Conservation (phyloP, 202 grass and related monocot genomes). For the Schoenoplectus tabernaemontani region DNA sequence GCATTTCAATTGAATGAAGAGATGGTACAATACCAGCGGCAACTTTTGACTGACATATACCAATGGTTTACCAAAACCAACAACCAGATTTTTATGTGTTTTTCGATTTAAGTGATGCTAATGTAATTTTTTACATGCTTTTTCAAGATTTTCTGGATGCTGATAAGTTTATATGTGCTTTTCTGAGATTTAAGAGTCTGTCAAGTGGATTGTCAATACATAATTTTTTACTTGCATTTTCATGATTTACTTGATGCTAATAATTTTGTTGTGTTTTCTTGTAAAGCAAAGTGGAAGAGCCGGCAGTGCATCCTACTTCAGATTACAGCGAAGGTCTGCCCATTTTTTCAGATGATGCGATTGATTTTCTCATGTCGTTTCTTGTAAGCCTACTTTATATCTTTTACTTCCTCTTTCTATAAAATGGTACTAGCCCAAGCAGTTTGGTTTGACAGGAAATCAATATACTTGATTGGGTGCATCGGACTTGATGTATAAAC, state of each 20-base stretch:
- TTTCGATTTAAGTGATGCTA: too few species aligned
- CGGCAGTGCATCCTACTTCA: background rate
- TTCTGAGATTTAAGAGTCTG: too few species aligned
- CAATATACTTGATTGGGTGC: background rate
- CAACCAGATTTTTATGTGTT: too few species aligned
- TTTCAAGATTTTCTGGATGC: background rate
- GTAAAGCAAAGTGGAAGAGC: background rate
- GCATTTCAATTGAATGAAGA: background rate
- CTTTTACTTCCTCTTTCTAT: background rate
- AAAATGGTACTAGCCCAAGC: background rate
- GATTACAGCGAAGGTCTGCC: background rate
- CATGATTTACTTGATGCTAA: background rate
- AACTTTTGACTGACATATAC: background rate
- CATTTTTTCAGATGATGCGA: background rate
- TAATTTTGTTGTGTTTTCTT: background rate
- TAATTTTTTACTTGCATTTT: background rate
- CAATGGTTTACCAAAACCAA: background rate
- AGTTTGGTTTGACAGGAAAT: background rate
- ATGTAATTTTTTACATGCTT: too few species aligned
- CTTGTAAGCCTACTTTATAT: background rate
- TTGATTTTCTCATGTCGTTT: background rate
- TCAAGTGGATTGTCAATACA: too few species aligned
- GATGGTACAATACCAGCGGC: background rate
- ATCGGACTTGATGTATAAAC: background rate
- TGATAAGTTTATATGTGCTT: too few species aligned